phyloP scores from a whole-genome alignment of 192 early-diverging fungal species.

The Linnemannia elongata region DNA sequence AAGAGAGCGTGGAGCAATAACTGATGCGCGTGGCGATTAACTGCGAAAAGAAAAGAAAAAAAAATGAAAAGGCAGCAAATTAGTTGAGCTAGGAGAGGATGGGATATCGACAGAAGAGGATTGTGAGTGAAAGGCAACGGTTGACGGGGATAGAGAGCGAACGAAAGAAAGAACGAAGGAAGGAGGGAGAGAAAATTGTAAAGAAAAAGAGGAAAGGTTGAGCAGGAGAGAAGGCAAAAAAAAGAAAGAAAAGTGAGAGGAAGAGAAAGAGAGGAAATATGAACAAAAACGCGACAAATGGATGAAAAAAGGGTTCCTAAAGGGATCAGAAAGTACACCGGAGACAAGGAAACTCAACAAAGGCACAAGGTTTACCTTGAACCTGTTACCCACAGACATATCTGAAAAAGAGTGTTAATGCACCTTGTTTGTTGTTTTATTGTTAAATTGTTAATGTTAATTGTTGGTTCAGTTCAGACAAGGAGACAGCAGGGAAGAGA shows the following conservation, averaged over 20 bases:
- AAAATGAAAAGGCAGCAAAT: background rate
- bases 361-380: too few species aligned
- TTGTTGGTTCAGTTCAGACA: conserved; percentile 6
- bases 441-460: background rate
- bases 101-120: background rate
- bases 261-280: conserved; percentile 4
- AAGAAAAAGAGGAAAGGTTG: background rate
- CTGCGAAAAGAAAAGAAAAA: background rate
- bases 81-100: background rate
- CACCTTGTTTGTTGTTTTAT: background rate
- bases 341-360: background rate
- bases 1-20: background rate
- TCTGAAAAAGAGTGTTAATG: background rate
- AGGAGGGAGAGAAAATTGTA: conserved; percentile 5
- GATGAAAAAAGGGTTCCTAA: too few species aligned
- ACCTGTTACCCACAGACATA: too few species aligned
- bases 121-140: background rate
- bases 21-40: background rate
- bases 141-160: background rate
- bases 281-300: background rate
- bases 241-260: conserved; percentile 1
- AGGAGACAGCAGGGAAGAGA: background rate
- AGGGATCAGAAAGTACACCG: background rate
- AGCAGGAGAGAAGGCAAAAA: background rate
- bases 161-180: background rate